Evolutionary conservation across 2,329 filamentous ascomycete species (phyloP).

Genomic region (Meredithiella fracta): DNA sequence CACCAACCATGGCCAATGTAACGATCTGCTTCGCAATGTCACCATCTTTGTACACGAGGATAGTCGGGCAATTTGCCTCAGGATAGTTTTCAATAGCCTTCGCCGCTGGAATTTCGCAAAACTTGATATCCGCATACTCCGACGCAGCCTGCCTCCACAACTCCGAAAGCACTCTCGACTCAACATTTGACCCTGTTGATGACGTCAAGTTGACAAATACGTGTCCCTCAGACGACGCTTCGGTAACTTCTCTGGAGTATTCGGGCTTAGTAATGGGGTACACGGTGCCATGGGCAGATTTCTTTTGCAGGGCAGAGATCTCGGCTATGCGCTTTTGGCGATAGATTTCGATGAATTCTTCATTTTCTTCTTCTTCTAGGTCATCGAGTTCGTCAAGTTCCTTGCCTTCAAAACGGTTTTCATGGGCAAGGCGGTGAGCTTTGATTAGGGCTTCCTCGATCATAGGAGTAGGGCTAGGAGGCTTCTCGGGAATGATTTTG

Average conservation of each 20-base stretch:
- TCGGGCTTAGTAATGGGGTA: conserved; percentile 92
- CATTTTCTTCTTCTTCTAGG: conserved; percentile 90
- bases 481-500: conserved; percentile 93
- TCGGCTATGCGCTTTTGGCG: conserved; percentile 76
- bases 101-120: conserved; percentile 83
- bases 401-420: conserved; percentile 86
- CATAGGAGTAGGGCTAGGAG: conserved; percentile 83
- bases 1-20: conserved; percentile 67
- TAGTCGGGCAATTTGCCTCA: conserved; percentile 84
- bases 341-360: conserved; percentile 76
- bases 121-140: conserved; percentile 90
- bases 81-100: conserved; percentile 96
- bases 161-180: conserved; percentile 69
- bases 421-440: conserved; percentile 67
- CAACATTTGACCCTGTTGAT: conserved; percentile 59
- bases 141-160: conserved; percentile 70
- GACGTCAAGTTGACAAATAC: conserved; percentile 72
- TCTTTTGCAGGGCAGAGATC: conserved; percentile 55
- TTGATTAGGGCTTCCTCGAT: conserved; percentile 88
- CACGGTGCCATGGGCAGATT: conserved; percentile 72
- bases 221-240: conserved; percentile 55
- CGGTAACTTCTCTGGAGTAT: conserved; percentile 79
- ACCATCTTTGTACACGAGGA: conserved; percentile 79
- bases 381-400: conserved; percentile 86
- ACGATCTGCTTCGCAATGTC: conserved; percentile 86